Base-by-base conservation (phyloP, 2,329 filamentous ascomycete genomes). In the Hortaea werneckii region DNA sequence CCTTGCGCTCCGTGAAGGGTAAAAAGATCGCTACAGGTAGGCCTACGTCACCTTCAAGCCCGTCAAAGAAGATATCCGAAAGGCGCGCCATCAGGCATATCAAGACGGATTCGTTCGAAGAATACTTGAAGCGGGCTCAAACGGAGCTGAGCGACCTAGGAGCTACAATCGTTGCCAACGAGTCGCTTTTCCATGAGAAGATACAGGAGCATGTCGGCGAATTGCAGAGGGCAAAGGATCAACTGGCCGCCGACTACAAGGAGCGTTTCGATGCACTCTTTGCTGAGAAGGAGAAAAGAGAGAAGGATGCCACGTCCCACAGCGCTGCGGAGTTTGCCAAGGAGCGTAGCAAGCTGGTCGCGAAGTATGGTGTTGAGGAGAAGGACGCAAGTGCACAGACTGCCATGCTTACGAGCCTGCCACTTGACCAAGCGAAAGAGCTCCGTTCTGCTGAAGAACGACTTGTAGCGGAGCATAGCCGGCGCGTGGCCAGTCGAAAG, bases 201-300 rank as follows among this genome's bases (percentile, higher is more conserved):
- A 64, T 65, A 10, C 53, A 58, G 30, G 60, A 65, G 54, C 63
- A 65, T 44, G 58, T 64, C n/a, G 58, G 59, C 8, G 61, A 59
- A 39, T 41, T 65, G 30, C 62, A 65, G 29, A 50, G 50, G 6
- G 63, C 62, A 9, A 64, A 64, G 43, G 61, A 66, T 8, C 50
- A 58, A 27, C 52, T 66, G 2, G 54, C 60, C 6, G 47, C 51
- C 10, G 62, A 63, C 30, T 66, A 65, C 51, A 56, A 58, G 43
- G 47, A 56, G 12, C 62, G 57, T 42, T 62, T 63, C 41, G 60
- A 63, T 9, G 42, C 54, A 4, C 50, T 66, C 13, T 44, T 58
- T 5, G 46, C 49, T 5, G 58, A 65, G 44, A 60, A 56, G 44
- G 49, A 56, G 13, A 45, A 46, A 1, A 57, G 61, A 40, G 62